A percentile compares a stretch with the other conserved stretches of the same genome.
These are phyloP conservation scores for Malassezia restricta DNA, from an alignment of 1,284 basidiomycete genomes.

Conservation along the genomic window DNA sequence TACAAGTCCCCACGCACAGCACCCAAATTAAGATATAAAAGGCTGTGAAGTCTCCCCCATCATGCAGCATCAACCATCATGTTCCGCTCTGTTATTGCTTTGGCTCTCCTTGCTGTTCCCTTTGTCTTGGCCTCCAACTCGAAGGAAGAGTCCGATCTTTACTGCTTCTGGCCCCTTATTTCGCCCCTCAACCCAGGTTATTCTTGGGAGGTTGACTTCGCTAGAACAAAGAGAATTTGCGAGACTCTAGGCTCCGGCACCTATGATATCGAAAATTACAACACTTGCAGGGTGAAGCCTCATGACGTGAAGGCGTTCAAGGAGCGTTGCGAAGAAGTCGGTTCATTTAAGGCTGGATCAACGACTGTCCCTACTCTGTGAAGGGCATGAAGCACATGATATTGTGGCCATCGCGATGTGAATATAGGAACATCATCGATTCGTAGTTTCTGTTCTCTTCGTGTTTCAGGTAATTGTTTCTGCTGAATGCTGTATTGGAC, in stretches of 20 bases:
- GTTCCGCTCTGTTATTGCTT: background rate
- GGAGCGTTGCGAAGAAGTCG: background rate
- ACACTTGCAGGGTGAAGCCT: background rate
- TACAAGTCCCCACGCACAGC: too few species aligned
- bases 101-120: background rate
- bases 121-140: background rate
- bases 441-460: too few species aligned
- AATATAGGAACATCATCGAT: too few species aligned
- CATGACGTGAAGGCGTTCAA: background rate
- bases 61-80: background rate
- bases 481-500: too few species aligned
- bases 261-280: background rate
- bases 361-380: too few species aligned
- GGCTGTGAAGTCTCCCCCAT: too few species aligned
- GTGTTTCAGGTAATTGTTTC: too few species aligned
- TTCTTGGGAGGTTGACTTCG: background rate
- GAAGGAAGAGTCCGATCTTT: background rate
- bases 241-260: background rate
- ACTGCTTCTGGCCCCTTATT: background rate
- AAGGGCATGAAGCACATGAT: too few species aligned
- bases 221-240: background rate
- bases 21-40: too few species aligned
- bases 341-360: too few species aligned
- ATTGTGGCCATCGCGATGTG: too few species aligned
- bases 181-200: too few species aligned